Base-by-base conservation (phyloP, 805 yeast species). In the Clavispora fructus region DNA sequence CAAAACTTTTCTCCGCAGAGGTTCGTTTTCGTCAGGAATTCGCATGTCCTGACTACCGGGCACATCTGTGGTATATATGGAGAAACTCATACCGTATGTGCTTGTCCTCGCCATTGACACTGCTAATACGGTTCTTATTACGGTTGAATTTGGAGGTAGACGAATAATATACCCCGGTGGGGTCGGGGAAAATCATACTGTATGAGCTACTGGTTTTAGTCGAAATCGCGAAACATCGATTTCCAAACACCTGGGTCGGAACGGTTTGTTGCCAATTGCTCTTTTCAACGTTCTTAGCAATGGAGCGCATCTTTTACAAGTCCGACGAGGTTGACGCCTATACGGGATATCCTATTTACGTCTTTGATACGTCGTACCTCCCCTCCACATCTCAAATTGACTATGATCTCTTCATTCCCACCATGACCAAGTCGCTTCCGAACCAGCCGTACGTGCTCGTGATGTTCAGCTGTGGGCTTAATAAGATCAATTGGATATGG, bases 401-500 rank as follows among this genome's bases (percentile, higher is more conserved):
- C 55, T 63, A 68, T 33, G 75, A 79, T 35, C 78, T 74, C 28
- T 75, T 86, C 38, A 79, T 86, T 48, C 78, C 79, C 40, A 73
- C 77, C 7, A 60, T 87, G 35, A 70, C 87, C 47, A 56, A 66
- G 4, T 62, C 69, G 40, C 69, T 90, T 37, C 96, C 97, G 1
- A 56, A 65, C 6, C 69, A 73, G 27, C 79, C 82, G 6, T 87
- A 84, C 60, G 82, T 83, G 7, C 61, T 92, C 14, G 77, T 88
- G 0, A 78, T 90, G 58, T 83, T 91, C 58, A 87, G 95, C 35
- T 83, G 96, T 30, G 97, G 97, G 0, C 80, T 92, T 45, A 80
- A 65, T 51, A 73, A 76, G 45, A 77, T 79, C 46, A 71, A 71
- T 40, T 82, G 95, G 90, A 73, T 83, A 7, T 85, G 89, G 78